phyloP scores from a whole-genome alignment of 2,329 filamentous ascomycete genomes.

The Canariomyces notabilis region DNA sequence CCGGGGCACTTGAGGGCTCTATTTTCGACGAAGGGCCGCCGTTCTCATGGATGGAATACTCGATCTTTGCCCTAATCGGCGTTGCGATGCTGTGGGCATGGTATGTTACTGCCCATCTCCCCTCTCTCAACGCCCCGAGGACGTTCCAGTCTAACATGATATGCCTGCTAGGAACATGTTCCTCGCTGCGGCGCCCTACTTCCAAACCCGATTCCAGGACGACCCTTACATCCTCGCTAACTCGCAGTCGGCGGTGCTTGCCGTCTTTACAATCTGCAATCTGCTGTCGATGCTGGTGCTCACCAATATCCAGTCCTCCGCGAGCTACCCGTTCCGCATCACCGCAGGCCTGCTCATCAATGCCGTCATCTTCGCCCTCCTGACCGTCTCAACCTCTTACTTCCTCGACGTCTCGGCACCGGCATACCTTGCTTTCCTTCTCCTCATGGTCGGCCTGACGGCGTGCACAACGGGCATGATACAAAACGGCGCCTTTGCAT shows the following conservation, averaged over 20 bases:
- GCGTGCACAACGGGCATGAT: slow-evolving; percentile 78
- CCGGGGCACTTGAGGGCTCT: slow-evolving; percentile 27
- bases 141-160: slow-evolving; percentile 1
- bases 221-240: slow-evolving; percentile 68
- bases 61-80: slow-evolving; percentile 77
- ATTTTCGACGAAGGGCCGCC: slow-evolving; percentile 37
- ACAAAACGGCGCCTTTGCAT: slow-evolving; percentile 93
- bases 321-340: slow-evolving; percentile 86
- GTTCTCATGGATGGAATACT: slow-evolving; percentile 85
- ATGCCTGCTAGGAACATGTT: slow-evolving; percentile 83
- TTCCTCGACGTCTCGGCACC: slow-evolving; percentile 58
- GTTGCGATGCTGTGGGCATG: slow-evolving; percentile 97
- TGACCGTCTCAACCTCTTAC: slow-evolving; percentile 72
- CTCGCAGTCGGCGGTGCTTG: slow-evolving; percentile 86
- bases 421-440: slow-evolving; percentile 73
- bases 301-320: slow-evolving; percentile 71
- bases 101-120: slow-evolving; percentile 44
- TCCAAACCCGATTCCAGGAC: slow-evolving; percentile 71
- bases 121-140: too few species aligned
- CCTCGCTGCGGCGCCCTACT: slow-evolving; percentile 89
- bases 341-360: slow-evolving; percentile 71
- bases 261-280: slow-evolving; percentile 80
- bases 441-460: slow-evolving; percentile 74
- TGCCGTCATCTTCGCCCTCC: slow-evolving; percentile 66
- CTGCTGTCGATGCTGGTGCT: slow-evolving; percentile 70